Percentiles rank a stretch among this genome's conserved stretches.
Conservation (phyloP, 305 asterid species). For the Solanum hybrid region DNA sequence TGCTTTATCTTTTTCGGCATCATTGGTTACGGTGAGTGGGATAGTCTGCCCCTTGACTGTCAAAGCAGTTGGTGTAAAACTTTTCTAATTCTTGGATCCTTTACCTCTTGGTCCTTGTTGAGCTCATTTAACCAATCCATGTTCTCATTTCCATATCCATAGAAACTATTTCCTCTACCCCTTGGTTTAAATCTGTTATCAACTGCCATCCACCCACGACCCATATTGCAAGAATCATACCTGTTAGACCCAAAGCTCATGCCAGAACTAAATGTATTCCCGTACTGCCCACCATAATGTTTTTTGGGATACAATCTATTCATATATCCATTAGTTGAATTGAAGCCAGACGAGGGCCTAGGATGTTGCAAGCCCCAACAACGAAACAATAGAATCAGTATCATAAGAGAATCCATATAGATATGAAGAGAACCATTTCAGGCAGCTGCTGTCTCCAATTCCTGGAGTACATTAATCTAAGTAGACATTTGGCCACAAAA, state of each 20-base stretch:
- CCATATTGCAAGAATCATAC: conserved; percentile 29
- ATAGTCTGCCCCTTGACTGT: conserved; percentile 44
- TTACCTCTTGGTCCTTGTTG: conserved; percentile 59
- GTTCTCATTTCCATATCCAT: conserved; percentile 30
- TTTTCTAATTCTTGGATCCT: conserved; percentile 32
- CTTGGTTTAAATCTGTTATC: conserved; percentile 47
- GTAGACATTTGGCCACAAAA: not conserved
- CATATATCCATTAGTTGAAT: conserved; percentile 34
- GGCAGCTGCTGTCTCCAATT: not conserved
- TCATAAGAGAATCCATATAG: not conserved
- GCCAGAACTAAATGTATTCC: conserved; percentile 38
- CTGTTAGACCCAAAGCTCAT: conserved; percentile 38
- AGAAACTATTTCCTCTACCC: conserved; percentile 10
- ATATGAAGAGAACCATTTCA: not conserved
- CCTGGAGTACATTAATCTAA: not conserved
- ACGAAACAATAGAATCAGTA: not conserved
- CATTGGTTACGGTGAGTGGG: conserved; percentile 21
- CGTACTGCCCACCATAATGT: conserved; percentile 29
- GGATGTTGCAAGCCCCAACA: conserved; percentile 27
- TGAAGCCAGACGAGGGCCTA: conserved; percentile 23
- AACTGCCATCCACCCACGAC: conserved; percentile 40
- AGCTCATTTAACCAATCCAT: conserved; percentile 51
- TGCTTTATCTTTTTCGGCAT: conserved; percentile 23
- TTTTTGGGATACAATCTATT: conserved; percentile 51
- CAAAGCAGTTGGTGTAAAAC: conserved; percentile 30